phyloP scores from a whole-genome alignment of 805 yeast species.

The Metschnikowia gelsemii region DNA sequence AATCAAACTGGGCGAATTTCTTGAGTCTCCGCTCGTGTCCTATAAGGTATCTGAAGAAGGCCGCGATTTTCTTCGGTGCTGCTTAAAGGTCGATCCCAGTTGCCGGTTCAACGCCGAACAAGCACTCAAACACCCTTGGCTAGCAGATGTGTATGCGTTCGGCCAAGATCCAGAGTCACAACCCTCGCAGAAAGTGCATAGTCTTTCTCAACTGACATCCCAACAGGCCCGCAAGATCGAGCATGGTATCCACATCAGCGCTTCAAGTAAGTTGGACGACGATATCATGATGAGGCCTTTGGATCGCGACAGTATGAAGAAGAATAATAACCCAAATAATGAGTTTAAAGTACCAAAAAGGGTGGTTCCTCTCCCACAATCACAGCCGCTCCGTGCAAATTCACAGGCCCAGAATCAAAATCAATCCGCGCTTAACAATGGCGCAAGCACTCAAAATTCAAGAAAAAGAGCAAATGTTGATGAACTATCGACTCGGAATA shows the following conservation, averaged over 20 bases:
- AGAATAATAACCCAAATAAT: conserved; percentile 22
- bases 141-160: conserved; percentile 37
- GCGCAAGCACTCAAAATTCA: not conserved
- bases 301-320: conserved; percentile 27
- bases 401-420: not conserved
- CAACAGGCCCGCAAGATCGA: conserved; percentile 54
- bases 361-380: conserved; percentile 44
- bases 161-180: conserved; percentile 11
- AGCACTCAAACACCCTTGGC: conserved; percentile 84
- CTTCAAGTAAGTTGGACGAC: conserved; percentile 41
- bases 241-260: conserved; percentile 35
- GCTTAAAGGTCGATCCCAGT: conserved; percentile 76
- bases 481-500: not conserved
- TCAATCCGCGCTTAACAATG: not conserved
- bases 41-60: conserved; percentile 68
- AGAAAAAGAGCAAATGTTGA: not conserved
- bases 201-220: conserved; percentile 69
- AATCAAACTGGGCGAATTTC: conserved; percentile 75
- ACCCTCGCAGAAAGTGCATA: conserved; percentile 41
- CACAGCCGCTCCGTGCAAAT: conserved; percentile 26
- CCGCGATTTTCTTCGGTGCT: conserved; percentile 62
- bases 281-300: conserved; percentile 46
- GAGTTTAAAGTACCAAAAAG: conserved; percentile 46
- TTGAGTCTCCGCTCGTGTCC: conserved; percentile 68
- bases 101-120: conserved; percentile 69